Base-by-base conservation (phyloP, 2,329 filamentous ascomycete species). In the Massarina eburnea region DNA sequence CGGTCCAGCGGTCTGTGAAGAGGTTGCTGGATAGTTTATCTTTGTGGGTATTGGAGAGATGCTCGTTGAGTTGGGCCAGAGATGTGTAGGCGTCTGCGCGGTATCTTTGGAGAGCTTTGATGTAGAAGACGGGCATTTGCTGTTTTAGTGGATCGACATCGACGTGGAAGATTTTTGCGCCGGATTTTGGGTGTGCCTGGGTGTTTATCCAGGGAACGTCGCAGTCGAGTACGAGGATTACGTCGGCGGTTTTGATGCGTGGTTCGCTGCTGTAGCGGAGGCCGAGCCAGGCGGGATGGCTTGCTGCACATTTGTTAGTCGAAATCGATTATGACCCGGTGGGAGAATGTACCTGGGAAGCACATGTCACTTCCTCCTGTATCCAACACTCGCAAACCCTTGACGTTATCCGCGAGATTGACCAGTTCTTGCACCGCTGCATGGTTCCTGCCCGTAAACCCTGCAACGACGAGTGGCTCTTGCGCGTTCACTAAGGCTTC, bases 201-300 rank as follows among this genome's bases (percentile, higher is more conserved):
- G 89, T 94, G n/a, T 86, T 84, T 44, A 96, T 91, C 90, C 91
- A 96, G 0, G 91, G 91, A 0, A 96, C 90, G 62, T 96, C 91
- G 53, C 90, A 95, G 68, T 96, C 88, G 19, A 95, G 64, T 2
- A 96, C 85, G 1, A 96, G 56, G 48, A 96, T 95, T 9, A 90
- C 81, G 66, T 96, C 92, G 0, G 91, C 89, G 0, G 82, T 82
- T 47, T 78, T 80, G 64, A 96, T 88, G 33, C 78, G 76, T 2
- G 88, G 82, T 41, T 95, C 87, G 2, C 81, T 77, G 3, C 89
- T 89, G 58, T 85, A 95, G 34, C 84, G 79, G 41, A 94, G 68
- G 2, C 91, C 73, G 2, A 78, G 67, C 75, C 76, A 78, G 6
- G 67, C 75, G 3, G 73, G 82, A 57, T 91, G 86, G 43, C 69